Conservation (phyloP, 2,329 filamentous ascomycete species). For the Raffaelea deltoideospora region DNA sequence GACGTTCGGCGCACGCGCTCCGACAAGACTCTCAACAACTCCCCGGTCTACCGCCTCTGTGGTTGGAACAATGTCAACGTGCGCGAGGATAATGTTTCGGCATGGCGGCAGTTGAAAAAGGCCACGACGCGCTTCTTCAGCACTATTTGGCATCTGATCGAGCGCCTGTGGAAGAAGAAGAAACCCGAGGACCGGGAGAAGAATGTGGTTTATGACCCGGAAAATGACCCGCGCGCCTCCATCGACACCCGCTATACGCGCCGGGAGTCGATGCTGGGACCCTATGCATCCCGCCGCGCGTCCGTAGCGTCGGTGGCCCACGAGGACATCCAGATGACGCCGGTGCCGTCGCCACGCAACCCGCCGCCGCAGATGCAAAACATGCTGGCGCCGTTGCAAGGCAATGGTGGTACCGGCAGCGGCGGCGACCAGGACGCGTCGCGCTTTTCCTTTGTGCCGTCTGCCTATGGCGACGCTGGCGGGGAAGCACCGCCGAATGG, state of each 20-base stretch:
- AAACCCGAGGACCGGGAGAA: constrained; percentile 32
- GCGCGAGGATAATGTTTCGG: constrained; percentile 66
- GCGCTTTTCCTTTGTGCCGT: constrained; percentile 20
- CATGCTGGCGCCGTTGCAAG: constrained; percentile 23
- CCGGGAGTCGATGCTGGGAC: constrained; percentile 38
- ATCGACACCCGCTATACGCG: constrained; percentile 43
- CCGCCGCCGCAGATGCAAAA: constrained; percentile 17
- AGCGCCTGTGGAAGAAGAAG: constrained; percentile 31
- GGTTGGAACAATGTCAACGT: constrained; percentile 92
- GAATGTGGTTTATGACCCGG: constrained; percentile 26
- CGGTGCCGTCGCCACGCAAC: constrained; percentile 52
- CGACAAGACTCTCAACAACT: constrained; percentile 91
- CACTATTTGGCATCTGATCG: constrained; percentile 32
- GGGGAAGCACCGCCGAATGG: no score
- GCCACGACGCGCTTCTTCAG: constrained; percentile 50
- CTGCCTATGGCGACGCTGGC: constrained; percentile 11
- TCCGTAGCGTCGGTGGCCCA: constrained; percentile 39
- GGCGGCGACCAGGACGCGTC: constrained; percentile 17
- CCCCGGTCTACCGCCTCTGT: constrained; percentile 75
- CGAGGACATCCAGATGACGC: constrained; percentile 87
- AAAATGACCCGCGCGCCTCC: constrained; percentile 49
- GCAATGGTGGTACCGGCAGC: constrained; percentile 16
- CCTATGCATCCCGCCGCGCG: constrained; percentile 26
- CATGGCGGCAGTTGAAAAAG: constrained; percentile 87
- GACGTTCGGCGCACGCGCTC: constrained; percentile 85